Percentiles rank a stretch among this genome's conserved stretches.
These are phyloP conservation scores for Cladosporium cucumerinum DNA, from an alignment of 2,329 filamentous ascomycete genomes.

Conservation along the genomic window DNA sequence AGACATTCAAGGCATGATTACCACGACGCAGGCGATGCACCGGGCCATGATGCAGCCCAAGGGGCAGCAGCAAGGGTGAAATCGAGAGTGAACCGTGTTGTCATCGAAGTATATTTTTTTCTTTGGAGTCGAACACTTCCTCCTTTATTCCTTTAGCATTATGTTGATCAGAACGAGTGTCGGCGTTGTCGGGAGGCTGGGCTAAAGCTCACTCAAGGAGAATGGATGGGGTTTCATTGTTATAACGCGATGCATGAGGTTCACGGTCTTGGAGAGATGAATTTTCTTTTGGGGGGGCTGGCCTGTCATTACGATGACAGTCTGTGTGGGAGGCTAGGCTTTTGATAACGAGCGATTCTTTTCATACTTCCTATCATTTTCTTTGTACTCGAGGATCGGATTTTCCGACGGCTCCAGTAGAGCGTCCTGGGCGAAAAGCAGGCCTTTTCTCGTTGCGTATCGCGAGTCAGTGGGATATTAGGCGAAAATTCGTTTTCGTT, in stretches of 20 bases:
- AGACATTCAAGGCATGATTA: conserved; percentile 38
- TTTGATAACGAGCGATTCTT: background rate
- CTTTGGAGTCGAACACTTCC: background rate
- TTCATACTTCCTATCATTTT: background rate
- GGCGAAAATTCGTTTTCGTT: background rate
- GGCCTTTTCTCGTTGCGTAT: background rate
- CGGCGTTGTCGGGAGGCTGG: background rate
- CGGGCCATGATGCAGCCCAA: conserved; percentile 14
- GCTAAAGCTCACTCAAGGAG: background rate
- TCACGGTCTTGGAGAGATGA: background rate
- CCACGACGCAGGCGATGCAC: conserved; percentile 27
- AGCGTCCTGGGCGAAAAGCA: background rate
- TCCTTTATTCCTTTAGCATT: background rate
- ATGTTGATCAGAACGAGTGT: background rate
- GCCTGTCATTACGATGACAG: background rate
- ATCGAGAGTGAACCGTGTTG: background rate
- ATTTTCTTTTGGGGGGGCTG: background rate
- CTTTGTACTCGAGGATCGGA: background rate
- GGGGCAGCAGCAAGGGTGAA: background rate
- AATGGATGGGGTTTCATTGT: background rate
- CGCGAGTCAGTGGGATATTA: background rate
- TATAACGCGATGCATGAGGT: background rate
- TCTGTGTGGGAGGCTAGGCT: background rate
- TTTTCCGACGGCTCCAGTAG: background rate
- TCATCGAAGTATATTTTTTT: background rate